Evolutionary conservation across 1,284 basidiomycete species (phyloP), one percentile per base, ranked within the genome.

Genomic region (Ganoderma sinense): DNA sequence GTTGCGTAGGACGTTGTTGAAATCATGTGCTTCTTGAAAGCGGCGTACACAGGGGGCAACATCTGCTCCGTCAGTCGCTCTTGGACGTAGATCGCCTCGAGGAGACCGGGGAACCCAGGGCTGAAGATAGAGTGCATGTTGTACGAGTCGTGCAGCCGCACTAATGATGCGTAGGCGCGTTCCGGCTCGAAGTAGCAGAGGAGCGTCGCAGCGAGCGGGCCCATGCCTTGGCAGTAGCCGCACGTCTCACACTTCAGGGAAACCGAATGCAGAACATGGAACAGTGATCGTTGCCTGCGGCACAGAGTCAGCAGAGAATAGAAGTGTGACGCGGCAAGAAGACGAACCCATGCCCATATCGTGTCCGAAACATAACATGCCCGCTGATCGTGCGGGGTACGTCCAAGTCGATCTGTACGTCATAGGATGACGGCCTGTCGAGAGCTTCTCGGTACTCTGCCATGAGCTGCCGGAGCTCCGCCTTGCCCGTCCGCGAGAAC

Each of bases 221-320:
- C 97, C 97, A 99, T 99, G 64, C 98, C 97, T 83, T 99, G 98
- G 68, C 97, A 97, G 80, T 99, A 99, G 2, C 97, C 98, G 75
- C 98, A 99, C n/a, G 88, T 86, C 16, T 84, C 80, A 82, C 97
- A 98, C 11, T 87, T 85, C 62, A 97, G 86, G 10, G 96, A 97
- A 78, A 98, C 96, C 58, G 89, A 91, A 80, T 99, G 97, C 29
- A 99, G 86, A 66, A 98, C 96, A 78, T 97, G 96, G 82, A 99
- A 99, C 4, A 98, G 85, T 2, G 94, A 94, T 14, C 97, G 91
- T 87, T 98, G 97, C 10, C 95, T 95, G 76, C 73, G 13, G 14
- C 23, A 23, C 39, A 40, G 39, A 29, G 39, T 61, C 36, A 61
- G 40, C 36, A 43, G 39, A 41, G 23, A 61, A 61, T 41, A 23